Percentiles rank a stretch among this genome's conserved stretches.
These are phyloP conservation scores for Saccharomyces kudriavzevii DNA, from an alignment of 805 yeast genomes.

Conservation along the genomic window DNA sequence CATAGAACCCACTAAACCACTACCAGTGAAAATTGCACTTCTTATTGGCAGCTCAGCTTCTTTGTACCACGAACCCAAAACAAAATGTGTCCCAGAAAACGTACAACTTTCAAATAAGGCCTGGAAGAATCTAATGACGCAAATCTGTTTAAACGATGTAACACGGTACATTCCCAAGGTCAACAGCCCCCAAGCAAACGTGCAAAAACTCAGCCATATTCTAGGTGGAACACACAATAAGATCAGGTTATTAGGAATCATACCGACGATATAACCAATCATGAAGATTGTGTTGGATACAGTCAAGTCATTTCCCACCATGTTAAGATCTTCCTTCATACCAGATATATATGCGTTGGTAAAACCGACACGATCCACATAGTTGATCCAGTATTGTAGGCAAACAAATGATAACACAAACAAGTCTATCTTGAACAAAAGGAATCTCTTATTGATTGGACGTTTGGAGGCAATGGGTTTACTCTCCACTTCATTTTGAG, in stretches of 20 bases:
- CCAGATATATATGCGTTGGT: slow-evolving; percentile 60
- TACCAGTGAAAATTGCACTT: slow-evolving; percentile 46
- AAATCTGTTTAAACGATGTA: slow-evolving; percentile 40
- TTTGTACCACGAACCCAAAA: slow-evolving; percentile 48
- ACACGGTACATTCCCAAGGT: slow-evolving; percentile 46
- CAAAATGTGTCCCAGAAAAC: slow-evolving; percentile 46
- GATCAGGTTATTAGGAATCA: slow-evolving; percentile 54
- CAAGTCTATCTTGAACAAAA: slow-evolving; percentile 27
- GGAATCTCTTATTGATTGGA: slow-evolving; percentile 8
- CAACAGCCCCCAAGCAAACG: slow-evolving; percentile 48
- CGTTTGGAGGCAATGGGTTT: background rate
- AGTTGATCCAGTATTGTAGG: slow-evolving; percentile 38
- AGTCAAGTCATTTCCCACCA: slow-evolving; percentile 44
- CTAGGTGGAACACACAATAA: slow-evolving; percentile 46
- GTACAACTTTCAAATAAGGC: slow-evolving; percentile 56
- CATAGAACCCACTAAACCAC: slow-evolving; percentile 48
- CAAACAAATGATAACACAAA: slow-evolving; percentile 30
- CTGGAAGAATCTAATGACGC: slow-evolving; percentile 51
- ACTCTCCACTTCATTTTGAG: background rate
- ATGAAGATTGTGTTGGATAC: slow-evolving; percentile 48
- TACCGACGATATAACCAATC: slow-evolving; percentile 53
- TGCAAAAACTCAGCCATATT: slow-evolving; percentile 47
- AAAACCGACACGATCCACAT: slow-evolving; percentile 49
- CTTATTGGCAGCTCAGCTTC: slow-evolving; percentile 41
- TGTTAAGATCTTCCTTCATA: slow-evolving; percentile 47